These are phyloP conservation scores for sweet orange (Citrus sinensis) DNA, from an alignment of 345 rosid genomes.

Conservation along the genomic window DNA sequence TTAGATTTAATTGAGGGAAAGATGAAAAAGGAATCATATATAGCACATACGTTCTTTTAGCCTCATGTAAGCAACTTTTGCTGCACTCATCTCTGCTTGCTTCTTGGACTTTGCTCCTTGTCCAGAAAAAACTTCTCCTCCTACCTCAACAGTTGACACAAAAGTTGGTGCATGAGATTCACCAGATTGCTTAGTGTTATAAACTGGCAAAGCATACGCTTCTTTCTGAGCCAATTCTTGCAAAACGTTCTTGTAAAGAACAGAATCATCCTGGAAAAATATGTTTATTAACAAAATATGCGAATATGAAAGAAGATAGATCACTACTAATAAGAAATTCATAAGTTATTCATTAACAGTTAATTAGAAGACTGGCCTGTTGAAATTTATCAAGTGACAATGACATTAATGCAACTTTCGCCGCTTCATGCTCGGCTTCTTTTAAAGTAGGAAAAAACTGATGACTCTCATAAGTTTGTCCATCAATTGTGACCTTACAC, in stretches of 20 bases:
- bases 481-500: slow-evolving; percentile 45
- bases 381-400: slow-evolving; percentile 27
- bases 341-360: neutral
- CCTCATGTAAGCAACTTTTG: slow-evolving; percentile 56
- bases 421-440: slow-evolving; percentile 68
- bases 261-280: slow-evolving; percentile 34
- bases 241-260: slow-evolving; percentile 52
- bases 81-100: slow-evolving; percentile 61
- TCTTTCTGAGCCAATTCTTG: slow-evolving; percentile 58
- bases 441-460: slow-evolving; percentile 44
- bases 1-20: neutral
- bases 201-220: slow-evolving; percentile 39
- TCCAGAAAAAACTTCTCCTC: slow-evolving; percentile 40
- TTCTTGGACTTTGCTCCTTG: slow-evolving; percentile 53
- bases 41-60: slow-evolving; percentile 30
- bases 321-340: neutral
- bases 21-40: neutral
- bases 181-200: slow-evolving; percentile 39
- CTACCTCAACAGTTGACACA: slow-evolving; percentile 45
- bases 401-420: slow-evolving; percentile 51
- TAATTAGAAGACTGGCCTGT: slow-evolving; percentile 30
- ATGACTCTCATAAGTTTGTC: slow-evolving; percentile 33
- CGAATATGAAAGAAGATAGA: neutral
- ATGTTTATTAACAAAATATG: neutral
- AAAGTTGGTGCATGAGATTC: slow-evolving; percentile 46